Base-by-base conservation (phyloP, 768 basidiomycete species). In the Ramaria sp. region DNA sequence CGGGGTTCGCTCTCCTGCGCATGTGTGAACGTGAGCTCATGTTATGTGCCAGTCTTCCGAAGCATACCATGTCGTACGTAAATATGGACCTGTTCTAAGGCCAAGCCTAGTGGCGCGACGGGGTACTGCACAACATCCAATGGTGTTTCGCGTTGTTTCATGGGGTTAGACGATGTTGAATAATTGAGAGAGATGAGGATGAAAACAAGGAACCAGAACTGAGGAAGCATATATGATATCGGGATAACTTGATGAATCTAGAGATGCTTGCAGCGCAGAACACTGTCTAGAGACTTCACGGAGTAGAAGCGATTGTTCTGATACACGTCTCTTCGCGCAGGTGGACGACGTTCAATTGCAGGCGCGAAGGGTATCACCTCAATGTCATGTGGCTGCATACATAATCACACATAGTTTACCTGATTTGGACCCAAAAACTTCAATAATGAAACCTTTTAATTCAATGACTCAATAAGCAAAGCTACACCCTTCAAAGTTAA, bases 11-110 rank as follows among this genome's bases (percentile, higher is more conserved):
- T 88, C 87, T 28, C 86, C 86, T 88, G 56, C 4, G 18, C 15
- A 16, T 28, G 47, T 43, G 37, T 9, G n/a, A 16, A 38, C 30
- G 52, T n/a, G 25, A 22, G 22, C 37, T 18, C 30, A 55, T 56
- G 24, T 27, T 41, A 37, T 47, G 22, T n/a, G 15, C 24, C 13
- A 42, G 44, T 56, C 48, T 42, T 47, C 9, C 48, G 16, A 34
- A 52, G 69, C 79, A 47, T 54, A 85, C 86, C 86, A 64, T 89
- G 87, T 24, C 87, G 73, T 3, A 85, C 77, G 61, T 79, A 88
- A 37, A 88, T 66, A 63, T 88, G 83, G 10, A 88, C 83, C 64
- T 88, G 86, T 63, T 83, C 74, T 38, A 88, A 69, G 59, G 71
- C 56, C 16, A 88, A 70, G 24, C 69, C 74, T 1, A 65, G 55